Conservation (phyloP, 345 rosid species). For the Lumnitzera racemosa region DNA sequence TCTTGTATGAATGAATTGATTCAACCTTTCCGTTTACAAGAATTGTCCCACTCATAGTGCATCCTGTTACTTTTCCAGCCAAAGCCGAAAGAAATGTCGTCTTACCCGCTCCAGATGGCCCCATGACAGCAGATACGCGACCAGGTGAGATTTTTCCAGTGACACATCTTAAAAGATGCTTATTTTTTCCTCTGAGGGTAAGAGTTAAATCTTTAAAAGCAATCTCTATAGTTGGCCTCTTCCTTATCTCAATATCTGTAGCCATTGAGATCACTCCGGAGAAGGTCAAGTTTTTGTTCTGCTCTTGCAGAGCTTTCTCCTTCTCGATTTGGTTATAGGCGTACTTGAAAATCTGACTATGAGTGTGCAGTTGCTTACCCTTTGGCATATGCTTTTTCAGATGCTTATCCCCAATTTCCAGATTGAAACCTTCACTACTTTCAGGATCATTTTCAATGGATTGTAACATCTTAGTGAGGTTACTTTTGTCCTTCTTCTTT, state of each 20-base stretch:
- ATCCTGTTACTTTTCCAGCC: slow-evolving; percentile 81
- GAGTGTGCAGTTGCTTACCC: slow-evolving; percentile 78
- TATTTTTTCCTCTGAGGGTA: slow-evolving; percentile 73
- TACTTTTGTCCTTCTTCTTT: slow-evolving; percentile 55
- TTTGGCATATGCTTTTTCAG: slow-evolving; percentile 59
- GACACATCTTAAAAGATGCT: slow-evolving; percentile 75
- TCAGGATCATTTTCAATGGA: slow-evolving; percentile 77
- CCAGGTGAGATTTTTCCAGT: slow-evolving; percentile 89
- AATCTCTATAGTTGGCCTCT: slow-evolving; percentile 76
- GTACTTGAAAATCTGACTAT: slow-evolving; percentile 93
- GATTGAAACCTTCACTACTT: slow-evolving; percentile 55
- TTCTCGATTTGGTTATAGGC: slow-evolving; percentile 91
- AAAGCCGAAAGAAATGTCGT: slow-evolving; percentile 93
- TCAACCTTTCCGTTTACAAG: slow-evolving; percentile 79
- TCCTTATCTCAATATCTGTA: slow-evolving; percentile 53
- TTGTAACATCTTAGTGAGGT: slow-evolving; percentile 72
- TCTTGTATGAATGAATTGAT: slow-evolving; percentile 80
- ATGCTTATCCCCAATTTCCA: slow-evolving; percentile 76
- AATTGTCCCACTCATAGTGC: slow-evolving; percentile 62
- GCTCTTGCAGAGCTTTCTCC: slow-evolving; percentile 87
- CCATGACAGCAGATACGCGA: slow-evolving; percentile 95
- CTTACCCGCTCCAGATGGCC: slow-evolving; percentile 99
- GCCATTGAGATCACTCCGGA: slow-evolving; percentile 90
- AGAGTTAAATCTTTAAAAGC: slow-evolving; percentile 75
- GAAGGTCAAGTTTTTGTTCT: slow-evolving; percentile 77